phyloP scores from a whole-genome alignment of 169 alveolate species.

The Plasmodium falciparum region DNA sequence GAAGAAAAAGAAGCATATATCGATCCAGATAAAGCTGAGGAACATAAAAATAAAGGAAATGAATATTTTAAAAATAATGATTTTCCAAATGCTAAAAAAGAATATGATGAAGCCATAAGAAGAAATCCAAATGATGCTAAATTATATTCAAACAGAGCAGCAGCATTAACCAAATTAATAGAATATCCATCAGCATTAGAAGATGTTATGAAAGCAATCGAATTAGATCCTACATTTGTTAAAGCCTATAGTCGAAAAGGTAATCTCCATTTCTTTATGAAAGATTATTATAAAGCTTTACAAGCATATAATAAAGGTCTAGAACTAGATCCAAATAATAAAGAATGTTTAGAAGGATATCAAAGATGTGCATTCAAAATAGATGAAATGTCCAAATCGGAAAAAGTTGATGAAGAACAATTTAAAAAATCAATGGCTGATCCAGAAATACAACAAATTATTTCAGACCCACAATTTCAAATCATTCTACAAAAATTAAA shows the following conservation, averaged over 20 bases:
- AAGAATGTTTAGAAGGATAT: conserved; percentile 89
- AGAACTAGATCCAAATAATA: conserved; percentile 93
- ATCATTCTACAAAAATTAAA: conserved; percentile 89
- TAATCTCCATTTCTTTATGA: conserved; percentile 93
- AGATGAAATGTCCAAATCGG: conserved; percentile 89
- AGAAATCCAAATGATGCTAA: conserved; percentile 97
- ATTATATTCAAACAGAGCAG: conserved; percentile 97
- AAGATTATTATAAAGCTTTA: conserved; percentile 98
- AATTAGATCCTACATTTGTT: conserved; percentile 95
- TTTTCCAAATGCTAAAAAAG: conserved; percentile 97
- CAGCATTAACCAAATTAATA: conserved; percentile 95
- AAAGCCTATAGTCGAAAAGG: conserved; percentile 98
- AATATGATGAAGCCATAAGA: conserved; percentile 97
- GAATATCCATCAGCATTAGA: conserved; percentile 95
- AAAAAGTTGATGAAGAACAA: conserved; percentile 92
- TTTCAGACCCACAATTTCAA: conserved; percentile 96
- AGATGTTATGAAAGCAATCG: conserved; percentile 90
- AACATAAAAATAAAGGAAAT: conserved; percentile 93
- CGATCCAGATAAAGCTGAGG: conserved; percentile 96
- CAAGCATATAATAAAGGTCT: conserved; percentile 96
- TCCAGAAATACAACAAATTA: conserved; percentile 97
- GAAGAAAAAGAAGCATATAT: conserved; percentile 94
- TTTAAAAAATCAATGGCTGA: conserved; percentile 92
- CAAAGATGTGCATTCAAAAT: conserved; percentile 86
- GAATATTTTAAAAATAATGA: conserved; percentile 93